Evolutionary conservation across 768 basidiomycete genomes (phyloP).

Genomic region (Rhodosporidiobolus sp.): DNA sequence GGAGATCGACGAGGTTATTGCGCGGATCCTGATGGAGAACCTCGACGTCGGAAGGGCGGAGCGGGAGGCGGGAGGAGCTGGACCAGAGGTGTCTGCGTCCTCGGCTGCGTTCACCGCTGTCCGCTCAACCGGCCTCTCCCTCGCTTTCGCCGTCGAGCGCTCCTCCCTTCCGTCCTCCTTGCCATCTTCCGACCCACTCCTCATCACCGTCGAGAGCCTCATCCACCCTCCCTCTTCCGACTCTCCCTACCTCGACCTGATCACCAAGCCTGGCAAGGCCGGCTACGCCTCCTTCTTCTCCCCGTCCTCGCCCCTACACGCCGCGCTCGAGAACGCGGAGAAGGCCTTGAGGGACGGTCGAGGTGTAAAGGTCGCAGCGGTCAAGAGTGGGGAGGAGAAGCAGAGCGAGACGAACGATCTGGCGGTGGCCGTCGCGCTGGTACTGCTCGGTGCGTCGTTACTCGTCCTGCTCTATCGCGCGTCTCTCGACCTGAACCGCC

Average conservation of each 20-base stretch:
- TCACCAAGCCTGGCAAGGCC: constrained; percentile 54
- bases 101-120: background rate
- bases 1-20: constrained; percentile 57
- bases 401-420: constrained; percentile 62
- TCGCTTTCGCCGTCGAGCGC: constrained; percentile 12
- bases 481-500: too few relatives aligned
- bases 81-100: background rate
- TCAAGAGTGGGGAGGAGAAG: constrained; percentile 55
- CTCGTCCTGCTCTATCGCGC: accelerated
- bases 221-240: background rate
- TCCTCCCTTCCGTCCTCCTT: background rate
- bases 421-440: constrained; percentile 61
- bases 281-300: constrained; percentile 58
- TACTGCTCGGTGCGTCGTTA: constrained; percentile 50
- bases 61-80: background rate
- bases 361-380: constrained; percentile 50
- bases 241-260: background rate
- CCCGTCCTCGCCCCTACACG: constrained; percentile 53
- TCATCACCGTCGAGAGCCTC: background rate
- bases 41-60: background rate
- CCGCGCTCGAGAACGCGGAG: constrained; percentile 55
- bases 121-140: constrained; percentile 6
- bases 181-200: background rate
- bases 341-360: constrained; percentile 47
- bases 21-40: constrained; percentile 10